phyloP scores from a whole-genome alignment of 208 protist species.

The Naegleria lovaniensis region DNA sequence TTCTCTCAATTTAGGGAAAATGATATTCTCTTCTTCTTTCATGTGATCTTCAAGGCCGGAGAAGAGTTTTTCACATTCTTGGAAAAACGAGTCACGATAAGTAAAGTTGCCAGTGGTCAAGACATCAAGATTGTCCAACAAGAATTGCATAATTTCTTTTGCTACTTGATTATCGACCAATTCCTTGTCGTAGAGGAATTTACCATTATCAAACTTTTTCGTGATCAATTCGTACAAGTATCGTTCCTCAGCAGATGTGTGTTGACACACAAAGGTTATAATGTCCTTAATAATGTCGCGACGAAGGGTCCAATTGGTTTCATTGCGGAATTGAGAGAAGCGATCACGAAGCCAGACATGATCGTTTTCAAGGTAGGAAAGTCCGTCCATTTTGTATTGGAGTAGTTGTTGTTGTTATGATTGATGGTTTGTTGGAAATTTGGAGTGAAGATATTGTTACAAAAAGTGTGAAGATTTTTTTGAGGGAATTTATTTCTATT shows the following conservation, averaged over 20 bases:
- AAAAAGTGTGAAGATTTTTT: too few relatives aligned
- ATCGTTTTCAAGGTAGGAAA: background rate
- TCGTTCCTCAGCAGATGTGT: background rate
- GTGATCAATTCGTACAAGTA: background rate
- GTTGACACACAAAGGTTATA: background rate
- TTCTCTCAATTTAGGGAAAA: background rate
- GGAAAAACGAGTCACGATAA: background rate
- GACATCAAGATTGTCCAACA: background rate
- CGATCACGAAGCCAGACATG: background rate
- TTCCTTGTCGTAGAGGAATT: background rate
- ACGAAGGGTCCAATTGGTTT: background rate
- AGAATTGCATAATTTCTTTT: conserved; percentile 1
- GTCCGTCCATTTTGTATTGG: background rate
- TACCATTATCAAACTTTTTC: background rate
- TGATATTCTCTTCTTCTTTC: background rate
- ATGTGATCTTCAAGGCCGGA: background rate
- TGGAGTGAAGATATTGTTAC: too few relatives aligned
- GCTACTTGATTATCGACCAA: background rate
- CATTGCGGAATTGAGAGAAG: background rate
- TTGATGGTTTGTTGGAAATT: too few relatives aligned
- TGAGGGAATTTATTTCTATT: too few relatives aligned
- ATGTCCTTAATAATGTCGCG: background rate
- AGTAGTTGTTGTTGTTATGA: too few relatives aligned
- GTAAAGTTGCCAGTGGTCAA: background rate
- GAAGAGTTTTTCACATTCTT: background rate